phyloP scores from a whole-genome alignment of 2,329 filamentous ascomycete species.

The Didymella glomerata region DNA sequence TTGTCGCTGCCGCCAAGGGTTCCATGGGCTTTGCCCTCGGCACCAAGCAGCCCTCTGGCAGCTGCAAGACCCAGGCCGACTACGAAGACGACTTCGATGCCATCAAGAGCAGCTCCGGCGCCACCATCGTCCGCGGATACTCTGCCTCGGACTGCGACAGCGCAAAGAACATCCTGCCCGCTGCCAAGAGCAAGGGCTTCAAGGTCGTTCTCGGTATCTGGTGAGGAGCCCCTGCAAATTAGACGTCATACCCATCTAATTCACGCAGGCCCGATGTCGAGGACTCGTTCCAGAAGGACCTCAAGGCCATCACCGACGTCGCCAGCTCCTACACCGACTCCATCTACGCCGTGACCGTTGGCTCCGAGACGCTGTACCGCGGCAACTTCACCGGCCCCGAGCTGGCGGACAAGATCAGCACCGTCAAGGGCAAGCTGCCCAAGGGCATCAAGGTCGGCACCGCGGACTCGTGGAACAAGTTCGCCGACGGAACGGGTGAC shows the following conservation, averaged over 20 bases:
- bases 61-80: conserved; percentile 69
- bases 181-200: conserved; percentile 70
- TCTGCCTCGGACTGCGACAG: conserved; percentile 72
- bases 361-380: conserved; percentile 75
- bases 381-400: conserved; percentile 69
- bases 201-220: conserved; percentile 76
- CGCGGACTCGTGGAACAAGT: conserved; percentile 78
- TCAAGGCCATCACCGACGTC: conserved; percentile 63
- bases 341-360: conserved; percentile 74
- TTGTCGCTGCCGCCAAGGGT: conserved; percentile 61
- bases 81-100: conserved; percentile 72
- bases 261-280: conserved; percentile 66
- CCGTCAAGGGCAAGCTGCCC: conserved; percentile 65
- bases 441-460: conserved; percentile 67
- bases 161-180: conserved; percentile 69
- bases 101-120: conserved; percentile 60
- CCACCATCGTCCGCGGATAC: conserved; percentile 71
- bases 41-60: conserved; percentile 65
- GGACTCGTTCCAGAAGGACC: conserved; percentile 69
- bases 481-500: conserved; percentile 72
- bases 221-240: conserved; percentile 53
- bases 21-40: conserved; percentile 72
- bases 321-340: conserved; percentile 62
- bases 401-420: conserved; percentile 68
- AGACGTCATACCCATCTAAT: conserved; percentile 3